Conservation (phyloP, 352 stramenopile genomes). For the Phytopythium vexans region DNA sequence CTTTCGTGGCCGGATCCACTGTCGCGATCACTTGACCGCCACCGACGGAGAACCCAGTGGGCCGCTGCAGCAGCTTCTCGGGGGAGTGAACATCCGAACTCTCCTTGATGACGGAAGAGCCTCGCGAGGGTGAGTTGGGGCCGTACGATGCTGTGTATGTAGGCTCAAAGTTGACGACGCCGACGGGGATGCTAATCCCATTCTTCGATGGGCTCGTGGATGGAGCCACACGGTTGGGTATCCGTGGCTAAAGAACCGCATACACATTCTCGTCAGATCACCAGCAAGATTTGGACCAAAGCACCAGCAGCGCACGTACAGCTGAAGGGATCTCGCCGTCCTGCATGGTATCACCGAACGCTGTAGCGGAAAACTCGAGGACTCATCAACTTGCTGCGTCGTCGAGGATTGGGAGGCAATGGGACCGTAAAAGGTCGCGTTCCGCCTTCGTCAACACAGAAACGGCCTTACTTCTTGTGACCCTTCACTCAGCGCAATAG, state of each 20-base stretch:
- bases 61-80: constrained; percentile 31
- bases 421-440: too few relatives aligned
- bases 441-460: too few relatives aligned
- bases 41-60: constrained; percentile 42
- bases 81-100: constrained; percentile 39
- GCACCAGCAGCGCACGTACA: too few relatives aligned
- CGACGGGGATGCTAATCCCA: constrained; percentile 18
- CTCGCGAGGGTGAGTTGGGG: constrained; percentile 21
- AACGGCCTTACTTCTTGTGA: too few relatives aligned
- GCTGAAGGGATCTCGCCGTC: neutral
- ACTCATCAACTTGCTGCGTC: too few relatives aligned
- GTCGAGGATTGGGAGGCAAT: too few relatives aligned
- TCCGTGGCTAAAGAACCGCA: constrained; percentile 11
- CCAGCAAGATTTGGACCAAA: neutral
- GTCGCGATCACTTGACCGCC: constrained; percentile 33
- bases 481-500: too few relatives aligned
- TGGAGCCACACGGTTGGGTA: constrained; percentile 31
- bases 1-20: constrained; percentile 36
- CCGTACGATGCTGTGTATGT: constrained; percentile 18
- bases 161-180: constrained; percentile 62
- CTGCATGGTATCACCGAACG: too few relatives aligned
- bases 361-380: too few relatives aligned
- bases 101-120: constrained; percentile 21
- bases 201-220: constrained; percentile 62
- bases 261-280: constrained; percentile 1